Base-by-base conservation (phyloP, 352 stramenopile species). In the Phytophthora rubi region DNA sequence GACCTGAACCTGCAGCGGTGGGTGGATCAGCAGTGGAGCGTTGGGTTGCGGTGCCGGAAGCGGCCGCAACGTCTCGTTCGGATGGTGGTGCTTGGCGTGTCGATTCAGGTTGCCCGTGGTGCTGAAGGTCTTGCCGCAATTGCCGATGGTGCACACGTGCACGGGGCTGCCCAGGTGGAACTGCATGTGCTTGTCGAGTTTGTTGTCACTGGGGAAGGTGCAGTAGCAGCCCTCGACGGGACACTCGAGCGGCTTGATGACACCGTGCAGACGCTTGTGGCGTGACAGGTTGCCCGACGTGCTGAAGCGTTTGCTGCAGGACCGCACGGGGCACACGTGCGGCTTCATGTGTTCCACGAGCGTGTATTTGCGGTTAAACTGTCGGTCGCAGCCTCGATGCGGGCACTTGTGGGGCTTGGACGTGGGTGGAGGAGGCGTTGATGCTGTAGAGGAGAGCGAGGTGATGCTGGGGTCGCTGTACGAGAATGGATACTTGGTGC, bases 81-180 rank as follows among this genome's bases (percentile, higher is more conserved):
- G 71, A 39, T 81, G 74, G 32, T 84, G 79, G 32, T 81, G 74
- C 55, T 81, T 82, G 12, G 73, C 45, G 44, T 86, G 78, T 13
- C 78, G 76, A n/a, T 81, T 82, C 2, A 86, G 65, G 54, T 86
- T 86, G 23, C 80, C 79, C n/a, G 76, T 81, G n/a, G 80, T 88
- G 70, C 76, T 88, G 63, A 86, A 88, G 33, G 81, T 86, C 62
- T 88, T 88, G 60, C 79, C 80, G 56, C 80, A 88, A 2, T 60
- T 62, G 12, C 45, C 59, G 33, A 81, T 65, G 6, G 61, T 70
- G 56, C 78, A 83, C 21, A 80, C 76, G 52, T 82, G 72, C 30
- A 83, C 79, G 39, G 70, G 71, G 53, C 68, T 75, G 32, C 80
- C 80, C 6, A 79, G 47, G 49, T 86, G 79, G 52, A 73, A 83